Conservation (phyloP, 2,329 filamentous ascomycete species). For the Knoxdaviesia proteae region DNA sequence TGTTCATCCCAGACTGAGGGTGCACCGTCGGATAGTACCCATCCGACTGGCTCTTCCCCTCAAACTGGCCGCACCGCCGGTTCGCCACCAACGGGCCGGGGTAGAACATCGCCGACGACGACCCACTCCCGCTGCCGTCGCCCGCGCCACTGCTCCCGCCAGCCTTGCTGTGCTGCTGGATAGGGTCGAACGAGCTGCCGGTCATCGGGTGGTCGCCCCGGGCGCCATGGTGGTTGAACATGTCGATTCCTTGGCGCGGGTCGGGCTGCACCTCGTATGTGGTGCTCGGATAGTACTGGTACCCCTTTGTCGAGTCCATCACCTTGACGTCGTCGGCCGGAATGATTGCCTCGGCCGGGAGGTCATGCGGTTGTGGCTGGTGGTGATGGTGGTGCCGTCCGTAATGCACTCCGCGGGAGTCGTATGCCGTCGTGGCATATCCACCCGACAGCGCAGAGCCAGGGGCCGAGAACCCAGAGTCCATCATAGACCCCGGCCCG, state of each 20-base stretch:
- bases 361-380: slow-evolving; percentile 10
- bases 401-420: slow-evolving; percentile 15
- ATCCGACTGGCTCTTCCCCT: slow-evolving; percentile 27
- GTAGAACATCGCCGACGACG: slow-evolving; percentile 26
- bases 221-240: slow-evolving; percentile 20
- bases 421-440: no score
- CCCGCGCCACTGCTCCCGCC: slow-evolving; percentile 7
- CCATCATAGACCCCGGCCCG: slow-evolving; percentile 17
- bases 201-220: slow-evolving; percentile 5
- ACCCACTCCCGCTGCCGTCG: slow-evolving; percentile 1
- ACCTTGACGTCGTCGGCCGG: slow-evolving; percentile 28
- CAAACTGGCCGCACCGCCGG: slow-evolving; percentile 25
- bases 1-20: slow-evolving; percentile 24
- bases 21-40: slow-evolving; percentile 33
- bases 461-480: slow-evolving; percentile 15
- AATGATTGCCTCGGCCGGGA: slow-evolving; percentile 29
- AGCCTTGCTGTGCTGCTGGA: slow-evolving; percentile 30
- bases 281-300: slow-evolving; percentile 31
- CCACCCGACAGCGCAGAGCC: slow-evolving; percentile 1
- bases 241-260: slow-evolving; percentile 22
- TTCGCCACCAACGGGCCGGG: slow-evolving; percentile 18
- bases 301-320: slow-evolving; percentile 26
- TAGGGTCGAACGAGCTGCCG: slow-evolving; percentile 9
- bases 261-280: slow-evolving; percentile 28
- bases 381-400: slow-evolving; percentile 24